These are phyloP conservation scores for Trichosanthes cucumerina DNA, from an alignment of 306 rosid species.

Conservation along the genomic window DNA sequence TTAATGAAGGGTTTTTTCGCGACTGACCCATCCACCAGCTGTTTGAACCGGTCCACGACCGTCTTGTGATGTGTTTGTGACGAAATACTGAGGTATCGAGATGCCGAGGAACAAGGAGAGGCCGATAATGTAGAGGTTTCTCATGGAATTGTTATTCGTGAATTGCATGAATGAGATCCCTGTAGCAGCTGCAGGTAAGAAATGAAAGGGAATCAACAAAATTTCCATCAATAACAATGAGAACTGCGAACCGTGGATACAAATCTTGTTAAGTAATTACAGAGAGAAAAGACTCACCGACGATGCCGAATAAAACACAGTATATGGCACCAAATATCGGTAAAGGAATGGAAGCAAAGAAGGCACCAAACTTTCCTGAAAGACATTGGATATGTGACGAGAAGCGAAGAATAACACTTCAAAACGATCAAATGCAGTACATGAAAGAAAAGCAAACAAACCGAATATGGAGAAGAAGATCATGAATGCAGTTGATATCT, in stretches of 20 bases:
- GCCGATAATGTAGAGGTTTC: slow-evolving; percentile 76
- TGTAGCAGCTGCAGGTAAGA: slow-evolving; percentile 53
- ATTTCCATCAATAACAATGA: background rate
- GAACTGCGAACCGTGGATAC: background rate
- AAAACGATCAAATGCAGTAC: background rate
- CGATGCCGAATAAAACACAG: slow-evolving; percentile 76
- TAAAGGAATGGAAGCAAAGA: slow-evolving; percentile 88
- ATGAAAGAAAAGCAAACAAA: slow-evolving; percentile 18
- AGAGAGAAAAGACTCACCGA: slow-evolving; percentile 42
- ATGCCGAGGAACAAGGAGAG: slow-evolving; percentile 74
- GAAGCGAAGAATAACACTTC: background rate
- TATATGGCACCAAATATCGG: slow-evolving; percentile 82
- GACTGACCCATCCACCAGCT: slow-evolving; percentile 78
- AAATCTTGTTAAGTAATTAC: background rate
- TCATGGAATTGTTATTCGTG: slow-evolving; percentile 60
- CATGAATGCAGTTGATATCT: slow-evolving; percentile 88
- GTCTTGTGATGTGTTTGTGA: slow-evolving; percentile 37
- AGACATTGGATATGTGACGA: slow-evolving; percentile 6
- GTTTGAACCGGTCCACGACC: slow-evolving; percentile 87
- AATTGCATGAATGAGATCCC: slow-evolving; percentile 69
- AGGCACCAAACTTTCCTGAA: slow-evolving; percentile 92
- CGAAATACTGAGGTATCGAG: slow-evolving; percentile 83
- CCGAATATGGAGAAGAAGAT: slow-evolving; percentile 89
- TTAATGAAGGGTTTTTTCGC: background rate
- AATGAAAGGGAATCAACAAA: background rate